Base-by-base conservation (phyloP, 768 basidiomycete genomes). In the Gloeostereum incarnatum region DNA sequence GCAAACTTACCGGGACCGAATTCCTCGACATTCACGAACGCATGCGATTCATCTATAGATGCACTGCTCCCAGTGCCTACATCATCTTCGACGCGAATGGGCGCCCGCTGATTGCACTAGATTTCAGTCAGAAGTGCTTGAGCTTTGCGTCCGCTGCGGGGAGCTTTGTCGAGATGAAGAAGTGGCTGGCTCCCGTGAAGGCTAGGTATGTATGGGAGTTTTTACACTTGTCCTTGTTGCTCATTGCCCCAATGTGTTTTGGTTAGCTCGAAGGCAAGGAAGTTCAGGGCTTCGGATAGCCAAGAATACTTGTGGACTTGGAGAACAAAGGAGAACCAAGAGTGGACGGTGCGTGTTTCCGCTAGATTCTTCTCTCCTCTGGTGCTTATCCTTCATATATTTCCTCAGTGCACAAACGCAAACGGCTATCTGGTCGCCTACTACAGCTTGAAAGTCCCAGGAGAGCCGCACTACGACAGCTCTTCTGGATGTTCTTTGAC, bases 1-100 rank as follows among this genome's bases (percentile, higher is more conserved):
- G 78, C 3, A 56, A 49, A 24, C 55, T 77, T 25, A 58, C 60
- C 9, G 74, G 69, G 24, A 70, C 77, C 3, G 69, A 76, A 14
- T 84, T 77, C 49, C 51, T 68, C 35, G 82, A 84, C 56, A 61
- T 81, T 45, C 63, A 82, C 53, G 74, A 73, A 34, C 76, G 81
- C 14, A 63, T 79, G 50, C 60, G 59, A 21, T 58, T 79, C 44
- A 54, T 51, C 36, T 59, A 76, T 39, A 65, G 68, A 24, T 68
- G 73, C 43, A 75, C 69, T 6, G 59, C 62, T 0, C 58, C n/a
- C n/a, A n/a, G n/a, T n/a, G n/a, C n/a, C n/a, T n/a, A n/a, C n/a
- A n/a, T n/a, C n/a, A n/a, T n/a, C n/a, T n/a, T n/a, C n/a, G n/a
- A n/a, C n/a, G n/a, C n/a, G n/a, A n/a, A n/a, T n/a, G n/a, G n/a